Evolutionary conservation across 345 rosid species (phyloP).

Genomic region (Punica granatum): DNA sequence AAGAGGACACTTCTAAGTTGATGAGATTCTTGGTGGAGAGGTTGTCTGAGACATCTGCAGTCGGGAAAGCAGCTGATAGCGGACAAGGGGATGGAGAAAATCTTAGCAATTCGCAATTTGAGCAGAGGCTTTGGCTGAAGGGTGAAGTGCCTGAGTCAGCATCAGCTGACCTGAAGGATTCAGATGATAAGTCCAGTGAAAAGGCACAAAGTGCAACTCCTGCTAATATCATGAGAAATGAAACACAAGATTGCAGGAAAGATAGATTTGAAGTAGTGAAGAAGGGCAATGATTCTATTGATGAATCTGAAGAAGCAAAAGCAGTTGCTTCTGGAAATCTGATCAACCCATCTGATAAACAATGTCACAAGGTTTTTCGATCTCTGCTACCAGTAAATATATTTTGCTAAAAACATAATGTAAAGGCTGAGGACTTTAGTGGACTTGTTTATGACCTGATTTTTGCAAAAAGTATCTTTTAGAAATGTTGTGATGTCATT

Average conservation of each 20-base stretch:
- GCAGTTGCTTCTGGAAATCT: background rate
- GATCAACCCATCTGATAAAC: slow-evolving; percentile 4
- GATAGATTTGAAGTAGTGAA: background rate
- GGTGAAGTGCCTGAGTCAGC: slow-evolving; percentile 22
- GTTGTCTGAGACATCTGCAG: slow-evolving; percentile 37
- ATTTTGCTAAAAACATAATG: background rate
- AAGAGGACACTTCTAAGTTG: slow-evolving; percentile 57
- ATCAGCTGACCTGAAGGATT: slow-evolving; percentile 12
- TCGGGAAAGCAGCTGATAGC: slow-evolving; percentile 19
- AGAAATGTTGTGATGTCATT: background rate
- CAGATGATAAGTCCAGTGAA: slow-evolving; percentile 2
- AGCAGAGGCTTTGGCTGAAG: slow-evolving; percentile 30
- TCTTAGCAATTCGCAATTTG: slow-evolving; percentile 22
- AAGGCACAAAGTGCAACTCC: background rate
- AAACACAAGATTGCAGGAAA: background rate
- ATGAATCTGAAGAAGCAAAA: background rate
- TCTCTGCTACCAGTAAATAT: background rate
- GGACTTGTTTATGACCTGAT: background rate
- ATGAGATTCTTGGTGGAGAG: slow-evolving; percentile 64
- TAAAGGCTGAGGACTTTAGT: background rate
- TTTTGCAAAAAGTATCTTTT: background rate
- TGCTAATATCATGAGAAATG: background rate
- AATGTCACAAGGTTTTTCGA: slow-evolving; percentile 34
- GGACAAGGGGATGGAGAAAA: slow-evolving; percentile 12
- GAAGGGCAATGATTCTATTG: background rate